A percentile compares a stretch with the other conserved stretches of the same genome.
These are phyloP conservation scores for Diaporthe amygdali DNA, from an alignment of 2,329 filamentous ascomycete species.

Conservation along the genomic window DNA sequence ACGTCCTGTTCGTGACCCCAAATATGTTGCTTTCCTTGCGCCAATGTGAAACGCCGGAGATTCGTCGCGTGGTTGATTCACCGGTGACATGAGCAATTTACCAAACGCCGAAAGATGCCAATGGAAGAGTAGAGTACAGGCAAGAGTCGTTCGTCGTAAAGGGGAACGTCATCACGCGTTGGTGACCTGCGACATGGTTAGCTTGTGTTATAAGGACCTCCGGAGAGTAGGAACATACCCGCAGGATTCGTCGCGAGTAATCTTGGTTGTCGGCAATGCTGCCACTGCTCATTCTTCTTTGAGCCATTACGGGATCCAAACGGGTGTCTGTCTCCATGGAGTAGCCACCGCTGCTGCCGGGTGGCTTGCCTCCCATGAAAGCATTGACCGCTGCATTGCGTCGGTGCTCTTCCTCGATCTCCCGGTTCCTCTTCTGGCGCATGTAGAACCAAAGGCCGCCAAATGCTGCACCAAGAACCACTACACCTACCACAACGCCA, in stretches of 20 bases:
- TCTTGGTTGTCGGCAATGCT: slow-evolving; percentile 98
- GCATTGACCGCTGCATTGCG: slow-evolving; percentile 80
- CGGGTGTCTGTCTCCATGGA: slow-evolving; percentile 78
- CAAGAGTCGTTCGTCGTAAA: slow-evolving; percentile 42
- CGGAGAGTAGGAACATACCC: slow-evolving; percentile 62
- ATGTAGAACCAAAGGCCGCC: slow-evolving; percentile 77
- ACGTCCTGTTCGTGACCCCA: slow-evolving; percentile 32
- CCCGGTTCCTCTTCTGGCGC: slow-evolving; percentile 75
- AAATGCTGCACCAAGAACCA: slow-evolving; percentile 68
- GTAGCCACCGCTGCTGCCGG: slow-evolving; percentile 66
- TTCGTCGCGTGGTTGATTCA: slow-evolving; percentile 29
- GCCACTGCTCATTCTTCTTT: slow-evolving; percentile 87
- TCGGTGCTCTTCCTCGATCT: slow-evolving; percentile 84
- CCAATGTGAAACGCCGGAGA: slow-evolving; percentile 23
- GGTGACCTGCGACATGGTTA: slow-evolving; percentile 52
- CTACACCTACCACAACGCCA: slow-evolving; percentile 84
- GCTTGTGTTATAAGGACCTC: background rate
- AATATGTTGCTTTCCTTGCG: slow-evolving; percentile 22
- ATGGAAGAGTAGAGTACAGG: slow-evolving; percentile 43
- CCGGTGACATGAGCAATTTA: slow-evolving; percentile 32
- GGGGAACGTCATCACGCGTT: slow-evolving; percentile 55
- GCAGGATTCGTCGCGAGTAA: slow-evolving; percentile 93
- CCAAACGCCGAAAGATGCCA: slow-evolving; percentile 44
- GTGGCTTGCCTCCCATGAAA: slow-evolving; percentile 71
- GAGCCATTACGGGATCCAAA: slow-evolving; percentile 84